Base-by-base conservation (phyloP, 2,329 filamentous ascomycete species). In the Diplocarpon mali region DNA sequence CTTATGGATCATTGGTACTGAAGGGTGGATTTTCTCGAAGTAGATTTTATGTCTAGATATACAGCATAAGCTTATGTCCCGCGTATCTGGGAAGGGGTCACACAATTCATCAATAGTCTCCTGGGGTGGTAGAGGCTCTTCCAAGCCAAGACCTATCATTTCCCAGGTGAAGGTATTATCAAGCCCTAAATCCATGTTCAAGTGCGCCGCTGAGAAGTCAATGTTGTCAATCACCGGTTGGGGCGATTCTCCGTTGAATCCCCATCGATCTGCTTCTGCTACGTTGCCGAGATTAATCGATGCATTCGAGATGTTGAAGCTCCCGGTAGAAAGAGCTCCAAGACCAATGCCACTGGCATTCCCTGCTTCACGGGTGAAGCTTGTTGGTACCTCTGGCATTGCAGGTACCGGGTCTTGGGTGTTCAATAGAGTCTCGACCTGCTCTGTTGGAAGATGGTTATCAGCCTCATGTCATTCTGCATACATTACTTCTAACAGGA, bases 351-450 rank as follows among this genome's bases (percentile, higher is more conserved):
- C 48, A 35, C 55, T 60, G 14, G 42, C 44, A 49, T 48, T 52
- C 30, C 34, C 36, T 36, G 42, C 31, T 12, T 37, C 49, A 35
- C 20, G 41, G n/a, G 47, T 24, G 32, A 58, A 58, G 40, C 17
- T 54, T 47, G 51, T 46, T 39, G 42, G 40, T 28, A 45, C 40
- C 37, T 56, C 55, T 42, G 51, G 47, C 28, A 42, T 46, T 27
- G 47, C 51, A 41, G 48, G 44, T 10, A 44, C 45, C 15, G 72
- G 65, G 43, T 86, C 83, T 60, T 93, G 83, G 5, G 78, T 85
- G 67, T 90, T 93, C 49, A 95, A 69, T 45, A 95, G 68, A 1
- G 84, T 92, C 69, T 95, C 90, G 44, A 96, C 89, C 72, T 95
- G 89, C 63, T 90, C 87, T 93, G 57, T 13, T 30, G 35, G 40